Evolutionary conservation across 202 grass and related monocot species (phyloP).

Genomic region (Zizania palustris): DNA sequence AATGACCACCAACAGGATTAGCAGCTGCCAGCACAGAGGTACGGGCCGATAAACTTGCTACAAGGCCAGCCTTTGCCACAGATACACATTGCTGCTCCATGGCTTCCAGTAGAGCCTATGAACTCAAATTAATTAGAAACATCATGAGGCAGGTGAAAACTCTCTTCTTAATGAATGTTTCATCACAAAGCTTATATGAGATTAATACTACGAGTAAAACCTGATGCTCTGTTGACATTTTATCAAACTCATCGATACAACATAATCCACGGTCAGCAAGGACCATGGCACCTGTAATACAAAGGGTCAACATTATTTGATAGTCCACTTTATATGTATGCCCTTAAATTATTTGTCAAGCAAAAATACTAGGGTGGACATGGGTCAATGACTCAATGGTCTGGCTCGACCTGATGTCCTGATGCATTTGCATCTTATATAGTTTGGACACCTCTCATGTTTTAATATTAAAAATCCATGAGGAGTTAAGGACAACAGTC

Average conservation of each 20-base stretch:
- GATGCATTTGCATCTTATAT: neutral
- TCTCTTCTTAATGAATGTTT: constrained; percentile 25
- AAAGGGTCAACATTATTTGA: constrained; percentile 23
- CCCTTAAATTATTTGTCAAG: neutral
- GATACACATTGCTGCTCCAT: constrained; percentile 99
- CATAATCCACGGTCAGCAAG: constrained; percentile 93
- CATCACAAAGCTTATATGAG: constrained; percentile 31
- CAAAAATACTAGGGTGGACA: neutral
- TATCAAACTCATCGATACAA: constrained; percentile 96
- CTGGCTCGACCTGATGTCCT: neutral
- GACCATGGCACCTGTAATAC: constrained; percentile 80
- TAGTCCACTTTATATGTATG: neutral
- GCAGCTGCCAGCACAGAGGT: constrained; percentile 90
- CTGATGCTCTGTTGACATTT: constrained; percentile 94
- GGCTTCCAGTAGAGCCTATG: constrained; percentile 90
- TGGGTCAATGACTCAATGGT: neutral
- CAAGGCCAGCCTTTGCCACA: constrained; percentile 95
- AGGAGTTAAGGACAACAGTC: neutral
- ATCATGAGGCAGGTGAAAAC: neutral
- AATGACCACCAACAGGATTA: constrained; percentile 96
- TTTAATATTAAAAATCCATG: constrained; percentile 29
- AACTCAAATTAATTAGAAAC: constrained; percentile 48
- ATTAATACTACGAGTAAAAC: constrained; percentile 37
- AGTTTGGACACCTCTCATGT: constrained; percentile 24
- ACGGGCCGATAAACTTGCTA: constrained; percentile 91